Evolutionary conservation across 257 asterid species (phyloP), one percentile per base, ranked within the genome.

Genomic region (Buddleja alternifolia): DNA sequence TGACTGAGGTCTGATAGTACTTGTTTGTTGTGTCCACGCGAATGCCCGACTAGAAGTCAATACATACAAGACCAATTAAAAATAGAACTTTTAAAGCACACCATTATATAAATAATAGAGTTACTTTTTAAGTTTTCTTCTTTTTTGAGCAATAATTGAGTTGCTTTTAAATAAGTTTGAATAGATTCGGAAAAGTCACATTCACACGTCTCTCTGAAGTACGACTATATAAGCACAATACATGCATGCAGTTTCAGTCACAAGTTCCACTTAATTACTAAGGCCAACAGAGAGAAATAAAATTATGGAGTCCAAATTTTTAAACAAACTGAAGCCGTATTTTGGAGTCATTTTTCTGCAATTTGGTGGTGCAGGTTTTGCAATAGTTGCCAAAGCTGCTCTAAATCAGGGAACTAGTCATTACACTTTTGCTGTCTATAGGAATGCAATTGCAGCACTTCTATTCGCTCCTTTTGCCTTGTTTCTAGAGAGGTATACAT

Each of bases 381-480:
- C 76, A 12, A 85, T 83, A 0, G 74, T 85, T 39, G 82, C 86
- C 0, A 83, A 85, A 44, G 17, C 77, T 17, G 92, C 92, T 20
- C 63, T 85, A 3, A 79, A 81, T 73, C 9, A 66, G 21, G 89
- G 89, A 29, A 77, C 76, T 66, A 85, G 84, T 58, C 86, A 77
- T 73, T 83, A 76, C 4, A 68, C 78, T 0, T 77, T 85, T 67
- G 41, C 84, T 4, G 83, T 78, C 32, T 85, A 83, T 56, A 58
- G 92, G 42, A 80, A 82, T 60, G 66, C 69, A 40, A 62, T 85
- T 45, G 89, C 89, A 3, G 82, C 86, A 0, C 60, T 60, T 20
- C 51, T 71, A 6, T 76, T 85, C 53, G 80, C 83, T 11, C 91
- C 91, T 48, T 78, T 81, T 52, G 91, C 91, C 20, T 59, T 77